A percentile compares a stretch with the other conserved stretches of the same genome.
phyloP scores from a whole-genome alignment of 345 rosid species.

The Citrus cavaleriei region DNA sequence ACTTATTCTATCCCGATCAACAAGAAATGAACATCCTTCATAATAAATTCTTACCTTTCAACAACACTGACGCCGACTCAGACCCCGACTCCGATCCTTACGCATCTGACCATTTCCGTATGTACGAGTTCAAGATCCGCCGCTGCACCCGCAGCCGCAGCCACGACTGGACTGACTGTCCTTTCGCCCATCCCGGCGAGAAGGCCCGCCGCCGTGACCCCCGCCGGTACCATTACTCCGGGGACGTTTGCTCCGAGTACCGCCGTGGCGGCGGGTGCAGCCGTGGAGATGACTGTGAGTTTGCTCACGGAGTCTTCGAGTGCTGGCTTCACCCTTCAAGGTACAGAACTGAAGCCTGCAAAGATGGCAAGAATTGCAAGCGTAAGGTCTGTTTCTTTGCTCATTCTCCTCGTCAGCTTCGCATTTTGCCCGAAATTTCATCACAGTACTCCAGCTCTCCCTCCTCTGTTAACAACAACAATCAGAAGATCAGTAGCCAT shows the following conservation, averaged over 20 bases:
- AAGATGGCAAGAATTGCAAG: constrained; percentile 64
- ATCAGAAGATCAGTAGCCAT: constrained; percentile 1
- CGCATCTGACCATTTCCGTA: constrained; percentile 78
- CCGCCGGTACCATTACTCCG: constrained; percentile 52
- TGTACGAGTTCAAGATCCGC: constrained; percentile 93
- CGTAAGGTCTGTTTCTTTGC: constrained; percentile 77
- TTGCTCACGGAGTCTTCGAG: constrained; percentile 73
- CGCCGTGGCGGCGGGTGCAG: constrained; percentile 56
- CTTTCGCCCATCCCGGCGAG: constrained; percentile 83
- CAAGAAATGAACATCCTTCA: neutral
- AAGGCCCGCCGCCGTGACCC: constrained; percentile 94
- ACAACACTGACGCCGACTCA: constrained; percentile 26
- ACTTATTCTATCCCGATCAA: constrained; percentile 7
- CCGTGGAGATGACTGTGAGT: constrained; percentile 67
- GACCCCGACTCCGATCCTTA: constrained; percentile 53
- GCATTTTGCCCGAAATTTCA: constrained; percentile 43
- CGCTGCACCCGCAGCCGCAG: constrained; percentile 84
- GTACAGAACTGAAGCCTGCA: constrained; percentile 72
- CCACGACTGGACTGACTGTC: constrained; percentile 98
- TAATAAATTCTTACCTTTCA: constrained; percentile 40
- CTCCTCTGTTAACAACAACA: too few relatives aligned
- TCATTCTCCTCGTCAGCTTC: constrained; percentile 61
- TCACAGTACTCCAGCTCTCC: neutral
- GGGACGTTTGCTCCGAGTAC: constrained; percentile 69
- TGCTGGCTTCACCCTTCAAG: constrained; percentile 75